Conservation (phyloP, 371 early-diverging fungal species). For the Rhizopus delemar region DNA sequence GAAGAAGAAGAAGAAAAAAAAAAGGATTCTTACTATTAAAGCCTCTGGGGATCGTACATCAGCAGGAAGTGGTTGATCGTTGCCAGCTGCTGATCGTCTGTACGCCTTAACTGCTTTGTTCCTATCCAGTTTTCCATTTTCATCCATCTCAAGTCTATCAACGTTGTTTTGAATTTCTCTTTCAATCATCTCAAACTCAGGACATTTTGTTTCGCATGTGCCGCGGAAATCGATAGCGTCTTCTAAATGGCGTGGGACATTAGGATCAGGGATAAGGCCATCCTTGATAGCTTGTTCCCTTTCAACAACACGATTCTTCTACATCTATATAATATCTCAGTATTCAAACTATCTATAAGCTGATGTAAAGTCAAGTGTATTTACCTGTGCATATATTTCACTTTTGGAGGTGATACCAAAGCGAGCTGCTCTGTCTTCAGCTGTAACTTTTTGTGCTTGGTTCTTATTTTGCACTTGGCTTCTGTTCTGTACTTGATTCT, state of each 20-base stretch:
- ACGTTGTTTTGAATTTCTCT: slow-evolving; percentile 76
- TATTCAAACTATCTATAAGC: not conserved
- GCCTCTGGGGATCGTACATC: slow-evolving; percentile 86
- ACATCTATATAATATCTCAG: slow-evolving; percentile 29
- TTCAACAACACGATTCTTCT: slow-evolving; percentile 45
- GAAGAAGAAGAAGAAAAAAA: not conserved
- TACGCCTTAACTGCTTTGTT: slow-evolving; percentile 79
- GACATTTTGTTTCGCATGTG: slow-evolving; percentile 87
- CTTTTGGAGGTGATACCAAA: slow-evolving; percentile 35
- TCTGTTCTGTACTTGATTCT: too few relatives aligned
- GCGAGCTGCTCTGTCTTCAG: slow-evolving; percentile 31
- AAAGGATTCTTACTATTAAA: slow-evolving; percentile 50
- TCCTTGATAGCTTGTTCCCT: slow-evolving; percentile 47
- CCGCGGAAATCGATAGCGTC: slow-evolving; percentile 77
- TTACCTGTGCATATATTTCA: slow-evolving; percentile 27
- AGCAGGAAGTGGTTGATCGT: slow-evolving; percentile 81
- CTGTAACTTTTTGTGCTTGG: not conserved
- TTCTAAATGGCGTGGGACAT: slow-evolving; percentile 53
- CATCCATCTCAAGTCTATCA: slow-evolving; percentile 73
- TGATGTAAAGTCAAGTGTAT: not conserved
- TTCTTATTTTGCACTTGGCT: too few relatives aligned
- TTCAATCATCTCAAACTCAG: slow-evolving; percentile 87
- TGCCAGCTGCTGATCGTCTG: slow-evolving; percentile 87
- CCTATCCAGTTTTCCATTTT: slow-evolving; percentile 61
- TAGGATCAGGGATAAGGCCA: slow-evolving; percentile 65